Evolutionary conservation across 129 eudicot genomes (phyloP).

Genomic region (Logfia minima): DNA sequence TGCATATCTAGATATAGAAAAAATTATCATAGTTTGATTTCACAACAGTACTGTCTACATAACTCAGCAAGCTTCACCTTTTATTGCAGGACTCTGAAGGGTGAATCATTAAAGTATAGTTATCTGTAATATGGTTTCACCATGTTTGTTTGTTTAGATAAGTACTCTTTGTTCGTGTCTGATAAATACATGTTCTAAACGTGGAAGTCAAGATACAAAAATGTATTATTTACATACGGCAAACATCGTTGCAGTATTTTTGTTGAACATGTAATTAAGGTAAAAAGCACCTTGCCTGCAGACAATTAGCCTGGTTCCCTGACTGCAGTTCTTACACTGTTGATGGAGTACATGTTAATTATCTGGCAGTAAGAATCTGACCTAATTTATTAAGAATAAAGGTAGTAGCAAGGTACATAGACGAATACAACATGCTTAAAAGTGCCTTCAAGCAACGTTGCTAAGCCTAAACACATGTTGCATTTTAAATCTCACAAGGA

Average conservation of each 20-base stretch:
- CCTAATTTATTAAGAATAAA: background rate
- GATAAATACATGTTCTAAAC: background rate
- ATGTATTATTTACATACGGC: background rate
- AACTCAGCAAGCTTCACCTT: background rate
- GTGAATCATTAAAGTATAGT: background rate
- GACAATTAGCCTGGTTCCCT: background rate
- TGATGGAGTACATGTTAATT: background rate
- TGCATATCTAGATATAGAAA: background rate
- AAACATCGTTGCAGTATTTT: background rate
- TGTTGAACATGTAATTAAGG: background rate
- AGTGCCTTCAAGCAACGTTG: background rate
- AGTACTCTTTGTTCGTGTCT: background rate
- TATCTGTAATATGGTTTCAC: background rate
- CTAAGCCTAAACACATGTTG: background rate
- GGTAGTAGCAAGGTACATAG: background rate
- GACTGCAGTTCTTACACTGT: background rate
- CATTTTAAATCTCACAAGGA: background rate
- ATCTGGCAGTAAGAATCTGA: background rate
- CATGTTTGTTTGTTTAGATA: background rate
- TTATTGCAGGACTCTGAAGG: background rate
- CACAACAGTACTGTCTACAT: background rate
- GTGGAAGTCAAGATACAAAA: constrained; percentile 21
- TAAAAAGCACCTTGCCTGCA: background rate
- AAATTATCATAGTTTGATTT: background rate
- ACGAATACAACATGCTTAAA: background rate